Percentiles rank a stretch among this genome's conserved stretches.
Evolutionary conservation across 1,284 basidiomycete species (phyloP).

Genomic region (Phellopilus nigrolimitatus): DNA sequence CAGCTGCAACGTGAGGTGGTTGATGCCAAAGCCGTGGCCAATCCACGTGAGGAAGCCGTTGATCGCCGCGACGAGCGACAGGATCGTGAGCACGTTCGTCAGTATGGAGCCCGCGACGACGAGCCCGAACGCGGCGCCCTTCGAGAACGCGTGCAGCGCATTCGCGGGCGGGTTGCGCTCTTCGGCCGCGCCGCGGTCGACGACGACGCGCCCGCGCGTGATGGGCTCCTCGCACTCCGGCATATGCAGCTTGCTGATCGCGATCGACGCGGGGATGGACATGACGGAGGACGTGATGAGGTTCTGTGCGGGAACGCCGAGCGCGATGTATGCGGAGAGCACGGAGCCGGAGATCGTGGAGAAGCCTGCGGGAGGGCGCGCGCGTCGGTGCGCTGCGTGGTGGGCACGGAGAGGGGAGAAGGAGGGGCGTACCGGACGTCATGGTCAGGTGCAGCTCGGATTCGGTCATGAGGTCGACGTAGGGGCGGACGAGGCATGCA

Average conservation of each 20-base stretch:
- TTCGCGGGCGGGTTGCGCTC: slow-evolving; percentile 60
- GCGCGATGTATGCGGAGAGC: slow-evolving; percentile 74
- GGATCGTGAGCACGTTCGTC: slow-evolving; percentile 74
- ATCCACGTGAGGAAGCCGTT: slow-evolving; percentile 89
- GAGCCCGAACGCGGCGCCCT: slow-evolving; percentile 84
- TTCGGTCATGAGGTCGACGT: slow-evolving; percentile 83
- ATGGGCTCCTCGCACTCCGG: slow-evolving; percentile 84
- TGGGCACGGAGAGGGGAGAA: neutral
- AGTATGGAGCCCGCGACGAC: slow-evolving; percentile 82
- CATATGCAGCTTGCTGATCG: slow-evolving; percentile 81
- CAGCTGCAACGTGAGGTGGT: slow-evolving; percentile 78
- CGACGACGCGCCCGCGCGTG: slow-evolving; percentile 74
- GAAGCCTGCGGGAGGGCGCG: slow-evolving; percentile 44
- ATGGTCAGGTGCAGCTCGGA: slow-evolving; percentile 87
- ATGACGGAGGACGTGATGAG: slow-evolving; percentile 89
- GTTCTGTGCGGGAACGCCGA: slow-evolving; percentile 81
- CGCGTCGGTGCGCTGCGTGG: too few species aligned
- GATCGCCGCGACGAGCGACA: slow-evolving; percentile 76
- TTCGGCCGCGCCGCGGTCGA: slow-evolving; percentile 71
- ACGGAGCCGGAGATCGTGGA: slow-evolving; percentile 91
- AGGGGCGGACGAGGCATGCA: slow-evolving; percentile 81
- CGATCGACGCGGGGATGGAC: slow-evolving; percentile 91
- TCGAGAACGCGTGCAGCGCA: slow-evolving; percentile 83
- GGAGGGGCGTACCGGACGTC: slow-evolving; percentile 64
- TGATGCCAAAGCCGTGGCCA: slow-evolving; percentile 81